Conservation (phyloP, 306 rosid genomes). For the Hylodesmum podocarpum region DNA sequence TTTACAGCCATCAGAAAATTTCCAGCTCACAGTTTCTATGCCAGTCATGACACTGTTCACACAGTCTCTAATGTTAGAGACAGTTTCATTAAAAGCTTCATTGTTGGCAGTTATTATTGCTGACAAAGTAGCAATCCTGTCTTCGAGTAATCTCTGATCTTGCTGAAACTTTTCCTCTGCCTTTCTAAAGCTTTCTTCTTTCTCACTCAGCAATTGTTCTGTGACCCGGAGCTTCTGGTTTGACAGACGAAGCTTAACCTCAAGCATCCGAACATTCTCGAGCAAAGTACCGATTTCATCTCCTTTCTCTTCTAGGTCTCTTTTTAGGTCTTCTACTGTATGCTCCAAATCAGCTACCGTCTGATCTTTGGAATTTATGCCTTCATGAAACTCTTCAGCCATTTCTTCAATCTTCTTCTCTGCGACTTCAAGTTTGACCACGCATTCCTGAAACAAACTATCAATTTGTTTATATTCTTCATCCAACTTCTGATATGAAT, state of each 20-base stretch:
- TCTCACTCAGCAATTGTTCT: slow-evolving; percentile 79
- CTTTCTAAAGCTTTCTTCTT: slow-evolving; percentile 66
- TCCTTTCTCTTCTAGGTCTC: slow-evolving; percentile 73
- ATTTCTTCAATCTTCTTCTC: slow-evolving; percentile 60
- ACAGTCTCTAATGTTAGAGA: slow-evolving; percentile 39
- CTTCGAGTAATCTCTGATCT: slow-evolving; percentile 64
- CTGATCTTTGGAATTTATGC: slow-evolving; percentile 55
- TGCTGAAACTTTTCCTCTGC: slow-evolving; percentile 60
- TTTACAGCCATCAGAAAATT: slow-evolving; percentile 40
- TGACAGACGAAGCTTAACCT: slow-evolving; percentile 92
- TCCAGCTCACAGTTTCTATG: slow-evolving; percentile 50
- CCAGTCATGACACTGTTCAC: slow-evolving; percentile 40
- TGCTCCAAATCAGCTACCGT: slow-evolving; percentile 61
- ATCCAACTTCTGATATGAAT: slow-evolving; percentile 51
- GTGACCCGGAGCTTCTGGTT: slow-evolving; percentile 98
- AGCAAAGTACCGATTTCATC: slow-evolving; percentile 58
- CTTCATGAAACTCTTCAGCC: slow-evolving; percentile 44
- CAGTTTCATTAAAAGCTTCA: slow-evolving; percentile 53
- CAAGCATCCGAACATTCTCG: slow-evolving; percentile 62
- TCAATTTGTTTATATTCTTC: slow-evolving; percentile 57
- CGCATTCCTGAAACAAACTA: slow-evolving; percentile 52
- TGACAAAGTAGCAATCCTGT: slow-evolving; percentile 50
- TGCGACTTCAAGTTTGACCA: slow-evolving; percentile 51
- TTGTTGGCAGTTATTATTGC: slow-evolving; percentile 51
- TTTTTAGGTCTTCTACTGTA: slow-evolving; percentile 60